These are phyloP conservation scores for Ilyonectria destructans DNA, from an alignment of 2,329 filamentous ascomycete species.

Conservation along the genomic window DNA sequence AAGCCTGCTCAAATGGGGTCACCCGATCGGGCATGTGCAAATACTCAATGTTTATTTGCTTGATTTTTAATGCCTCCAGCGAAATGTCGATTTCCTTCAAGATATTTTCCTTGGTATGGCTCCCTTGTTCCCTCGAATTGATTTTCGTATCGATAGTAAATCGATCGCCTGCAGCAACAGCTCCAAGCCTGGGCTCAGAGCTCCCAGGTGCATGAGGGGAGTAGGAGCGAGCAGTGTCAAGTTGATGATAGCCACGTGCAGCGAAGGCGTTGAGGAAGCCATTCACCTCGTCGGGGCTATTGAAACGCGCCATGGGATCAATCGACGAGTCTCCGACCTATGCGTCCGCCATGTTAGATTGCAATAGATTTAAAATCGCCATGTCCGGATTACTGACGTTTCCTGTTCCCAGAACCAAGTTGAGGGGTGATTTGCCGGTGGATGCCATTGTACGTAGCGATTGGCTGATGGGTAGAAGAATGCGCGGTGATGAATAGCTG, in stretches of 20 bases:
- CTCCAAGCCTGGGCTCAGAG: conserved; percentile 53
- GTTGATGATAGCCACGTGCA: conserved; percentile 46
- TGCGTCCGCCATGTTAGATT: not conserved
- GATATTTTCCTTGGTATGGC: conserved; percentile 50
- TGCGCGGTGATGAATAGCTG: not conserved
- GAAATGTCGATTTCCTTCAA: conserved; percentile 51
- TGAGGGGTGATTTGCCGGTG: conserved; percentile 27
- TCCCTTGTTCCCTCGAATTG: conserved; percentile 42
- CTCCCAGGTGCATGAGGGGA: conserved; percentile 44
- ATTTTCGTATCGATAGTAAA: conserved; percentile 59
- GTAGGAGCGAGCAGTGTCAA: conserved; percentile 56
- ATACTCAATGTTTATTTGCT: conserved; percentile 43
- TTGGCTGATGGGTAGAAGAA: not conserved
- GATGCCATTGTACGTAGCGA: conserved; percentile 16
- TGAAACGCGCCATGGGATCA: conserved; percentile 46
- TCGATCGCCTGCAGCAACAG: conserved; percentile 45
- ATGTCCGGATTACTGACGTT: conserved; percentile 21
- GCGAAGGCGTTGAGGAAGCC: conserved; percentile 38
- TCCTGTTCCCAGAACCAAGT: conserved; percentile 37
- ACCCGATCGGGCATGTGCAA: conserved; percentile 54
- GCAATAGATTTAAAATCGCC: rapidly evolving
- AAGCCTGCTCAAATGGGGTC: conserved; percentile 60
- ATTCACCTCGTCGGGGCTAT: conserved; percentile 48
- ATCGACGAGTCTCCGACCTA: conserved; percentile 44
- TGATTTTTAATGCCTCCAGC: conserved; percentile 48